These are phyloP conservation scores for Microbotryum silenes-acaulis DNA, from an alignment of 1,284 basidiomycete species.

Conservation along the genomic window DNA sequence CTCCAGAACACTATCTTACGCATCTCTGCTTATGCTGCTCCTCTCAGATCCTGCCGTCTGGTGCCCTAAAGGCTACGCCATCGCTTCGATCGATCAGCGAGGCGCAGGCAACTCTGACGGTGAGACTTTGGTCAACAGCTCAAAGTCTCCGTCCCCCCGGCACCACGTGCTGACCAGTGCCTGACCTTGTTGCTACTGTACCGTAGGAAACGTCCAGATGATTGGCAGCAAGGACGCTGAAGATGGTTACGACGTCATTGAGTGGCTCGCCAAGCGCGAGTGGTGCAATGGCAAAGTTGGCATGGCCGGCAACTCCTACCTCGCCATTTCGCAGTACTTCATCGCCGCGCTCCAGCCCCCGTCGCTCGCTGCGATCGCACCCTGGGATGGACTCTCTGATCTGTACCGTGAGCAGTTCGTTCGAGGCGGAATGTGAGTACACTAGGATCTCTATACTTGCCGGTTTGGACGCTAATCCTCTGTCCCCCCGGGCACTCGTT, in stretches of 20 bases:
- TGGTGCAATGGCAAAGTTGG: conserved; percentile 30
- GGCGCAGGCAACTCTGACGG: conserved; percentile 25
- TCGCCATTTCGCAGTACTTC: conserved; percentile 32
- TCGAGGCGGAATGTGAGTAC: conserved; percentile 8
- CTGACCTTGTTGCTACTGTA: neutral
- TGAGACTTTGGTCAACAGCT: conserved; percentile 27
- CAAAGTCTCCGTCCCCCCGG: conserved; percentile 38
- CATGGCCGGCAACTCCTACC: conserved; percentile 33
- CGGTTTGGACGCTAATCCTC: no score
- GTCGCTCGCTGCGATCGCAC: conserved; percentile 31
- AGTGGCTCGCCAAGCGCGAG: conserved; percentile 17
- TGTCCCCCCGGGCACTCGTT: no score
- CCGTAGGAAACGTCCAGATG: conserved; percentile 22
- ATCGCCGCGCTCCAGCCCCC: conserved; percentile 28
- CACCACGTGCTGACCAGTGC: conserved; percentile 20
- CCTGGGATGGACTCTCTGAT: conserved; percentile 30
- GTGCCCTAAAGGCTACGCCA: conserved; percentile 30
- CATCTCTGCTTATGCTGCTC: no score
- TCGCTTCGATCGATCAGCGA: conserved; percentile 30
- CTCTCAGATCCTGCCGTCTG: conserved; percentile 40
- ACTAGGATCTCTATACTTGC: no score
- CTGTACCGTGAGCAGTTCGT: conserved; percentile 20
- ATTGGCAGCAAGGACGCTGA: conserved; percentile 24
- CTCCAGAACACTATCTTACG: no score
- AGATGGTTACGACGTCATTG: conserved; percentile 30